Evolutionary conservation across 768 basidiomycete genomes (phyloP), one percentile per base, ranked within the genome.

Genomic region (Roridomyces roridus): DNA sequence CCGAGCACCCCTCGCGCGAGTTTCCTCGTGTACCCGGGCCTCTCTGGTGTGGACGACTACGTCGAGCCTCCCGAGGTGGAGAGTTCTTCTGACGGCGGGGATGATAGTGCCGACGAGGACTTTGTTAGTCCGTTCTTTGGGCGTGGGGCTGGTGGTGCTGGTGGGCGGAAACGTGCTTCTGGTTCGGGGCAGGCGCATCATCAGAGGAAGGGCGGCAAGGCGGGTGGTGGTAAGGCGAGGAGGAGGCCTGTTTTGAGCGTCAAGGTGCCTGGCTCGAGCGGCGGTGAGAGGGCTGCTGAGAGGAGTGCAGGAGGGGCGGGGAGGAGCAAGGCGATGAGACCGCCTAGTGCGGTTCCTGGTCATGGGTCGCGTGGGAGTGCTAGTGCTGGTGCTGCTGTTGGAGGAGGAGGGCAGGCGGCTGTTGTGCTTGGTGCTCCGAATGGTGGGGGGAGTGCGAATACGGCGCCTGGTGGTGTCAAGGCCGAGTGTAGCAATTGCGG

Each of bases 401-500:
- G 31, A 10, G 31, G 31, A 6, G 14, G 29, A 10, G 31, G 31
- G 11, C 31, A 10, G 10, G 31, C 31, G 31, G 15, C 10, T 8
- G 3, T 15, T 15, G 15, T 11, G 10, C 4, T 15, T 10, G 31
- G 31, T 8, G 4, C 7, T 8, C 11, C 2, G 31, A 8, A 11
- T 10, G 31, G 31, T 4, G 7, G 11, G 31, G 31, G 31, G 31
- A 34, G 31, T 15, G 63, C 64, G 15, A 80, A 82, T 66, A 75
- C 77, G 21, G 81, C 78, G 12, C 82, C 82, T 1, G 82, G 81
- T 9, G 81, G 82, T 39, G 80, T 81, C 55, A 94, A 93, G 74
- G 89, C 90, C 6, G 92, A 93, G 64, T 94, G 92, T 67, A 88
- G 88, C 7, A 94, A 93, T 71, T 94, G 92, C 65, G 92, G 92